phyloP scores from a whole-genome alignment of 192 early-diverging fungal species.

The Coemansia aciculifera region DNA sequence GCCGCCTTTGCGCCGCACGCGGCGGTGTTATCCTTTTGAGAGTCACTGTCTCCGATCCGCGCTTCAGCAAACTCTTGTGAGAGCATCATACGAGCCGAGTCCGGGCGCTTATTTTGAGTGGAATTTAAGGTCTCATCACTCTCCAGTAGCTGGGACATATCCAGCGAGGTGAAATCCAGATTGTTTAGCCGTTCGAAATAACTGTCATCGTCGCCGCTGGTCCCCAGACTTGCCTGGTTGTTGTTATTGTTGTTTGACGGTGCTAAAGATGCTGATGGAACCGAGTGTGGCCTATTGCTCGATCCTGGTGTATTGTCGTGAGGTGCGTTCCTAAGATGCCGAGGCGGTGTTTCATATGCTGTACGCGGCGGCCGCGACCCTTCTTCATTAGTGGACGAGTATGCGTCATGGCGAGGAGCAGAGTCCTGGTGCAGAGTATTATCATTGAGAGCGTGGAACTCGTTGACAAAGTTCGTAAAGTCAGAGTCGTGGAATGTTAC shows the following conservation, averaged over 20 bases:
- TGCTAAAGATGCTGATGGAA: not conserved
- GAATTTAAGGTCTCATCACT: slow-evolving; percentile 47
- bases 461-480: slow-evolving; percentile 31
- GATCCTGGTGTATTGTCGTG: slow-evolving; percentile 8
- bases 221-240: slow-evolving; percentile 10
- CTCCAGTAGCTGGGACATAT: slow-evolving; percentile 43
- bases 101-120: slow-evolving; percentile 36
- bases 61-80: slow-evolving; percentile 41
- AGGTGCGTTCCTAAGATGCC: not conserved
- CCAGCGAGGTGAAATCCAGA: slow-evolving; percentile 43
- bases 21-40: slow-evolving; percentile 5
- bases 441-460: not conserved
- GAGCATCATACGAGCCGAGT: slow-evolving; percentile 12
- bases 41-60: not conserved
- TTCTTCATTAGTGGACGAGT: not conserved
- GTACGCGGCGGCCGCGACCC: not conserved
- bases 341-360: slow-evolving; percentile 3
- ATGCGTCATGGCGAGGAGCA: not conserved
- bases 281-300: not conserved
- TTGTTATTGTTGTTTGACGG: slow-evolving; percentile 19
- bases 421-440: slow-evolving; percentile 1
- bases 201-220: slow-evolving; percentile 17
- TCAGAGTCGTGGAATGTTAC: slow-evolving; percentile 33
- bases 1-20: slow-evolving; percentile 6
- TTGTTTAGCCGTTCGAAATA: slow-evolving; percentile 33